Conservation (phyloP, 306 rosid genomes). For the Cucurbita argyrosperma region DNA sequence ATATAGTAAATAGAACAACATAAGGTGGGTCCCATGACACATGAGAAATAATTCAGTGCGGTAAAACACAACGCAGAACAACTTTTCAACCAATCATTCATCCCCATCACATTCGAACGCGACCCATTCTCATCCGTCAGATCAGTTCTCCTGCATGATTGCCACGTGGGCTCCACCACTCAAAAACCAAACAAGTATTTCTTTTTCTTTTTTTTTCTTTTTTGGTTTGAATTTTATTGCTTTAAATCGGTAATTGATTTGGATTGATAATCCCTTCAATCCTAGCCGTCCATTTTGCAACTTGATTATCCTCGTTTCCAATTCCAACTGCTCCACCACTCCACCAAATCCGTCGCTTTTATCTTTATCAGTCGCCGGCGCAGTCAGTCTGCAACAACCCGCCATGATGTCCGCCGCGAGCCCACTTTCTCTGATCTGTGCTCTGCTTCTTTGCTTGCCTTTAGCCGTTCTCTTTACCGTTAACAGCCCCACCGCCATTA, state of each 20-base stretch:
- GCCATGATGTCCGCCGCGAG: conserved; percentile 43
- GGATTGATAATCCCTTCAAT: background rate
- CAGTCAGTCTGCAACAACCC: background rate
- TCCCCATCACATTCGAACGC: too few relatives aligned
- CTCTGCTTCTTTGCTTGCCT: conserved; percentile 41
- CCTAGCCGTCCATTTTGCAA: background rate
- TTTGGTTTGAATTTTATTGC: background rate
- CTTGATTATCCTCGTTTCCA: background rate
- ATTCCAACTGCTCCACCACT: background rate
- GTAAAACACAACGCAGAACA: too few relatives aligned
- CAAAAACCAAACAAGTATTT: background rate
- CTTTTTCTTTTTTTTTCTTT: background rate
- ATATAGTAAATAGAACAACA: too few relatives aligned
- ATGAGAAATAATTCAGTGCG: too few relatives aligned
- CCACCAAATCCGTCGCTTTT: background rate
- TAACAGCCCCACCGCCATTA: conserved; percentile 12
- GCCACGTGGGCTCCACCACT: background rate
- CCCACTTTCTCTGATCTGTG: conserved; percentile 37
- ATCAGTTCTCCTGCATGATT: background rate
- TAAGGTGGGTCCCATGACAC: too few relatives aligned
- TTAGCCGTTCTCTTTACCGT: conserved; percentile 44
- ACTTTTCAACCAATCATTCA: too few relatives aligned
- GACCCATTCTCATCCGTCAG: too few relatives aligned
- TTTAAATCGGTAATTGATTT: background rate
- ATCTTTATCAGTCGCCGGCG: background rate